A percentile compares a stretch with the other conserved stretches of the same genome.
These are phyloP conservation scores for Paracorniculantispora psalliotae DNA, from an alignment of 2,329 filamentous ascomycete species.

Conservation along the genomic window DNA sequence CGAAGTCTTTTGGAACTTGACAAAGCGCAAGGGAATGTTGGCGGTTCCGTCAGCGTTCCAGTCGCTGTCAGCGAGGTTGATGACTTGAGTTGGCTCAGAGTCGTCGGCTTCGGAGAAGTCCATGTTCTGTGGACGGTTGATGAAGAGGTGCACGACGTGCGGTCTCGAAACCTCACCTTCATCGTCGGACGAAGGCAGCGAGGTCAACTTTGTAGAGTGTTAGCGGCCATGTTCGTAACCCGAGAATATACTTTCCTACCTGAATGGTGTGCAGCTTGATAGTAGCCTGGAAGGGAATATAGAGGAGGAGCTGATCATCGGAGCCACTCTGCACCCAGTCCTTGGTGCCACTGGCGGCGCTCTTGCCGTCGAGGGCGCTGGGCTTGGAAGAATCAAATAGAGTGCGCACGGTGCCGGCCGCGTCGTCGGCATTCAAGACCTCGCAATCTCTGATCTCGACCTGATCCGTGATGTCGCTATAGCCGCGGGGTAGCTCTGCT, in stretches of 20 bases:
- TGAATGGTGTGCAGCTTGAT: slow-evolving; percentile 83
- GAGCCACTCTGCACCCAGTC: slow-evolving; percentile 97
- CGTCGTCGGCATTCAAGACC: slow-evolving; percentile 78
- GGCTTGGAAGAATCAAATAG: slow-evolving; percentile 71
- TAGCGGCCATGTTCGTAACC: not conserved
- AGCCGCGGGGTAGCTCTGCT: slow-evolving; percentile 70
- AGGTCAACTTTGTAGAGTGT: slow-evolving; percentile 63
- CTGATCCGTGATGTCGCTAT: slow-evolving; percentile 76
- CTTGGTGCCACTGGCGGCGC: slow-evolving; percentile 40
- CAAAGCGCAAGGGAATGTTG: slow-evolving; percentile 72
- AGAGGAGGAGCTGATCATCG: slow-evolving; percentile 93
- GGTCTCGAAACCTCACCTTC: slow-evolving; percentile 77
- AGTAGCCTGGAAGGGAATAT: slow-evolving; percentile 79
- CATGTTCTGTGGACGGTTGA: slow-evolving; percentile 82
- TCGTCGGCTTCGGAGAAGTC: slow-evolving; percentile 95
- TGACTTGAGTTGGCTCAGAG: slow-evolving; percentile 70
- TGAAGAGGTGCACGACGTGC: slow-evolving; percentile 77
- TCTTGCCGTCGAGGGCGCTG: slow-evolving; percentile 52
- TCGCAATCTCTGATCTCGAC: slow-evolving; percentile 78
- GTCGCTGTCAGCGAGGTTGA: slow-evolving; percentile 68
- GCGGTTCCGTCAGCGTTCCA: slow-evolving; percentile 79
- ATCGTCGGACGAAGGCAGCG: slow-evolving; percentile 58
- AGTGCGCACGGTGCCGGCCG: slow-evolving; percentile 65
- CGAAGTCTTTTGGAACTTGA: slow-evolving; percentile 94
- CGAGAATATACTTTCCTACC: slow-evolving; percentile 34